Evolutionary conservation across 345 rosid genomes (phyloP), one percentile per base, ranked within the genome.

Genomic region (Bretschneidera sinensis): DNA sequence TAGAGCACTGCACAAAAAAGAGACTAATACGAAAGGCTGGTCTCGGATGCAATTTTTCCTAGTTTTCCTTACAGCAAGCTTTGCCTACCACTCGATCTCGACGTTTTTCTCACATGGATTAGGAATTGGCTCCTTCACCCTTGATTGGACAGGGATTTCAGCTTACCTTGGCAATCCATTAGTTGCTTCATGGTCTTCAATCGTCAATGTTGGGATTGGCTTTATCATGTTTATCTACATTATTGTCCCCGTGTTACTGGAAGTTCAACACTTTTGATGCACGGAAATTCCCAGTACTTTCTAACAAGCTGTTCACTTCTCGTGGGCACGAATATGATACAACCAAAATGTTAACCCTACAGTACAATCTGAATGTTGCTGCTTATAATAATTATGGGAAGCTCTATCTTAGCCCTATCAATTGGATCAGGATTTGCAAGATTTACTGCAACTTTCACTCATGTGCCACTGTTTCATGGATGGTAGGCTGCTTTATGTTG

Each of bases 111-210:
- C 99, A 2, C 91, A 95, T 54, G 99, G 99, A 21, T 92, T 95
- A 0, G 99, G 99, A 0, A 56, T 91, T 10, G 99, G 99, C 59
- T 95, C 97, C 18, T 88, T 91, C 66, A 88, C 96, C 35, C 80
- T 95, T 23, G 99, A 95, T 49, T 95, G 99, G 99, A 97, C 99
- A 17, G 99, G 99, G n/a, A 95, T 95, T 75, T 85, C 96, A 0
- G 99, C 99, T 31, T 95, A 95, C 57, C 99, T 91, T 48, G 99
- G 99, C 28, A 91, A 96, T 67, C 99, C 99, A 2, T 78, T 95
- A 48, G 96, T 95, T 39, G 62, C 99, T 1, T 97, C 99, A 0
- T 95, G 92, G 91, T 60, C 85, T 24, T 88, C 99, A 33, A 91
- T 95, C 63, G 73, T 95, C 67, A 95, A 91, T 53, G 91, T 91